Conservation (phyloP, 1,139 yeast genomes). For the Nakaseomyces uthaithaninus region DNA sequence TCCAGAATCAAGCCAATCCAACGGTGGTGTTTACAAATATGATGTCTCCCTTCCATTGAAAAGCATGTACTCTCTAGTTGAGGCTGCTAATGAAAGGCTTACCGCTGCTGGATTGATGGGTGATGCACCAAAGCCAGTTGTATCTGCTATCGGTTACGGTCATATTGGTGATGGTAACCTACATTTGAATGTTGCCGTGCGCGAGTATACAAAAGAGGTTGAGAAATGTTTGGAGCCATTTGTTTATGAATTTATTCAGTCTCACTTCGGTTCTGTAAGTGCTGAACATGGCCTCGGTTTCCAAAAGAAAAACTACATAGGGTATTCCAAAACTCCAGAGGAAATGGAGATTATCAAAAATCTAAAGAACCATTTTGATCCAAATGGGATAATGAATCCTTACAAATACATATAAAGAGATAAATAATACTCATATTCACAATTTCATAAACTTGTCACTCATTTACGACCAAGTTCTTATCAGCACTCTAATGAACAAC, state of each 20-base stretch:
- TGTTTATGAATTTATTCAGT: conserved; percentile 82
- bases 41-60: conserved; percentile 85
- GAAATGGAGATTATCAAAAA: conserved; percentile 69
- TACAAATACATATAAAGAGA: conserved; percentile 57
- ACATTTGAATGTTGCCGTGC: conserved; percentile 86
- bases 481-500: too few species aligned
- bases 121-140: conserved; percentile 58
- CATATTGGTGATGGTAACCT: conserved; percentile 95
- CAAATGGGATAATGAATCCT: conserved; percentile 84
- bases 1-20: conserved; percentile 78
- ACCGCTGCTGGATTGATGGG: conserved; percentile 52
- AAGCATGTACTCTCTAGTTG: conserved; percentile 72
- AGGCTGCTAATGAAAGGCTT: conserved; percentile 56
- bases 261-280: conserved; percentile 75
- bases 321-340: conserved; percentile 61
- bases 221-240: conserved; percentile 82
- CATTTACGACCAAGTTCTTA: too few species aligned
- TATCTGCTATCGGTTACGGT: conserved; percentile 87
- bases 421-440: too few species aligned
- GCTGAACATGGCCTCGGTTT: conserved; percentile 98
- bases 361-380: conserved; percentile 75
- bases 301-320: conserved; percentile 80
- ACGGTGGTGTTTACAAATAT: conserved; percentile 94
- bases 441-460: too few species aligned
- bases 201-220: conserved; percentile 67